Evolutionary conservation across 1,139 yeast genomes (phyloP).

Genomic region (Scheffersomyces parashehatae): DNA sequence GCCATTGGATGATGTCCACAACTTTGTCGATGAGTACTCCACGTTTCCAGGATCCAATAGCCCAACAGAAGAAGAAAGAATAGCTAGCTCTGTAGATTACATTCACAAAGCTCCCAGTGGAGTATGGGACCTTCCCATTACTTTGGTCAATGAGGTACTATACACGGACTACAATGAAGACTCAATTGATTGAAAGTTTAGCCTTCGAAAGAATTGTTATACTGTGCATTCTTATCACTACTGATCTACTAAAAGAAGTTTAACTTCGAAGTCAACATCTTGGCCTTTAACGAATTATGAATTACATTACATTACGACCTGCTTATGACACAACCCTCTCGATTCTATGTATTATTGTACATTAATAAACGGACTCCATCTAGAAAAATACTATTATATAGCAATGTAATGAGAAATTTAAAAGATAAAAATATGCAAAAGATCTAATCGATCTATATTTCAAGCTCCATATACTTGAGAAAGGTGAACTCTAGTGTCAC

Average conservation of each 20-base stretch:
- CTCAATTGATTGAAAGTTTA: too few relatives aligned
- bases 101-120: constrained; percentile 69
- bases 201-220: too few relatives aligned
- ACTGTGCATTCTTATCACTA: too few relatives aligned
- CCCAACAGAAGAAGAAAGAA: neutral
- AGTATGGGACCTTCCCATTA: constrained; percentile 78
- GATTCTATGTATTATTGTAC: too few relatives aligned
- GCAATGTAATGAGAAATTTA: too few relatives aligned
- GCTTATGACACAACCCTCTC: too few relatives aligned
- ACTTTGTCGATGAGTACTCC: constrained; percentile 69
- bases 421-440: neutral
- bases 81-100: constrained; percentile 27
- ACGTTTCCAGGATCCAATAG: constrained; percentile 39
- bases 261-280: too few relatives aligned
- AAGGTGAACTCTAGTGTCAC: constrained; percentile 27
- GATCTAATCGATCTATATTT: neutral
- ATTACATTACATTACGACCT: too few relatives aligned
- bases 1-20: constrained; percentile 56
- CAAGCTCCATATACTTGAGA: constrained; percentile 24
- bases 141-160: constrained; percentile 67
- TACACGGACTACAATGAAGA: constrained; percentile 32
- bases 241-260: too few relatives aligned
- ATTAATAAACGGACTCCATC: too few relatives aligned
- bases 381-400: too few relatives aligned
- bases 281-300: too few relatives aligned